These are phyloP conservation scores for Emmonsiellopsis sp. DNA, from an alignment of 2,329 filamentous ascomycete genomes.

Conservation along the genomic window DNA sequence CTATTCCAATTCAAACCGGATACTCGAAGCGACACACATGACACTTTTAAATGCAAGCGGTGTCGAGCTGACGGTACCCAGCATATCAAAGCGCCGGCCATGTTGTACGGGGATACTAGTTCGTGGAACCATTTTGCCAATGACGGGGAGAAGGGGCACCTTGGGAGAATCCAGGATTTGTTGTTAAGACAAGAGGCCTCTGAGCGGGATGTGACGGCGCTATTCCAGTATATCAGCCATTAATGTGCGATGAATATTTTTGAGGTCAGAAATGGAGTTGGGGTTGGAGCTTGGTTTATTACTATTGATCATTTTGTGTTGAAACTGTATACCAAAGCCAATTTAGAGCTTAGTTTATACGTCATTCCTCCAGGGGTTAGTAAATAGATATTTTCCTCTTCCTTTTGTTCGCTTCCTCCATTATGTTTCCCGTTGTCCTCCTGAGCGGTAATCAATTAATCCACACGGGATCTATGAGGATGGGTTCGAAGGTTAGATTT, in stretches of 20 bases:
- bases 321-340: not conserved
- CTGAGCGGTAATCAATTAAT: no score
- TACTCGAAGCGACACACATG: conserved; percentile 88
- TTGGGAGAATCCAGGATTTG: conserved; percentile 82
- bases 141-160: conserved; percentile 52
- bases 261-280: not conserved
- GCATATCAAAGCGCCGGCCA: conserved; percentile 79
- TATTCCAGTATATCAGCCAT: conserved; percentile 98
- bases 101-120: conserved; percentile 95
- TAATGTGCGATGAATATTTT: conserved; percentile 23
- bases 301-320: not conserved
- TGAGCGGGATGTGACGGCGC: conserved; percentile 75
- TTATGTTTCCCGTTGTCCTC: no score
- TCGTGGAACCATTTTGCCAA: conserved; percentile 99
- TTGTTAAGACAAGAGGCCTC: conserved; percentile 75
- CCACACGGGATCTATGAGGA: no score
- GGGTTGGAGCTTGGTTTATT: not conserved
- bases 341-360: not conserved
- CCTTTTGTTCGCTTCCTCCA: no score
- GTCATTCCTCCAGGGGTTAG: no score
- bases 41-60: conserved; percentile 96
- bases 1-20: conserved; percentile 83
- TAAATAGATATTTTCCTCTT: no score
- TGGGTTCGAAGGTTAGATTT: no score
- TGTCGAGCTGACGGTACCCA: conserved; percentile 84